Conservation (phyloP, 2,329 filamentous ascomycete genomes). For the Gyromitra esculenta region DNA sequence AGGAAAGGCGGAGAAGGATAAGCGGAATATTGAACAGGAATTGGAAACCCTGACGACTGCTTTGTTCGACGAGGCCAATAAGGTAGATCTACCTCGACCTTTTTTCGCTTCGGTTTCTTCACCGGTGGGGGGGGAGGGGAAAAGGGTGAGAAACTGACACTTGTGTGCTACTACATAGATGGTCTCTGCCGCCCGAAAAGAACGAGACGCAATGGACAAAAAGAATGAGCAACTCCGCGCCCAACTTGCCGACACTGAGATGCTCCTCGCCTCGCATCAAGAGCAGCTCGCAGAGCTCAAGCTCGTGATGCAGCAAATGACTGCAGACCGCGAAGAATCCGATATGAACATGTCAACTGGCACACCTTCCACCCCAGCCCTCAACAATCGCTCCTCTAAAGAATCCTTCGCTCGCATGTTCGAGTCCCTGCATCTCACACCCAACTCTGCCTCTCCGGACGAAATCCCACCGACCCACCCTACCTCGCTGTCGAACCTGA, state of each 20-base stretch:
- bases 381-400: conserved; percentile 67
- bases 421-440: conserved; percentile 69
- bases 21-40: conserved; percentile 90
- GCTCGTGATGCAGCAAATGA: conserved; percentile 88
- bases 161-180: conserved; percentile 66
- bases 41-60: conserved; percentile 88
- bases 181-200: conserved; percentile 87
- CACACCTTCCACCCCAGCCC: conserved; percentile 81
- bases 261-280: conserved; percentile 85
- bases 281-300: conserved; percentile 94
- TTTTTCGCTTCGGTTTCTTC: conserved; percentile 7
- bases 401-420: conserved; percentile 66
- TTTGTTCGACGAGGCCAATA: conserved; percentile 98
- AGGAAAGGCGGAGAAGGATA: conserved; percentile 76
- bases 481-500: conserved; percentile 80
- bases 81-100: conserved; percentile 62
- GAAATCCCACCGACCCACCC: conserved; percentile 71
- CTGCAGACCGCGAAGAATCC: conserved; percentile 75
- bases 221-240: conserved; percentile 87
- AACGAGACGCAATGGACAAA: conserved; percentile 81
- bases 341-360: conserved; percentile 72
- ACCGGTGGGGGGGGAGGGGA: not conserved
- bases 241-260: conserved; percentile 87
- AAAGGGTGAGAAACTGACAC: conserved; percentile 55
- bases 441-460: conserved; percentile 63